Evolutionary conservation across 805 yeast species (phyloP).

Genomic region (Sungouiella thailandica): DNA sequence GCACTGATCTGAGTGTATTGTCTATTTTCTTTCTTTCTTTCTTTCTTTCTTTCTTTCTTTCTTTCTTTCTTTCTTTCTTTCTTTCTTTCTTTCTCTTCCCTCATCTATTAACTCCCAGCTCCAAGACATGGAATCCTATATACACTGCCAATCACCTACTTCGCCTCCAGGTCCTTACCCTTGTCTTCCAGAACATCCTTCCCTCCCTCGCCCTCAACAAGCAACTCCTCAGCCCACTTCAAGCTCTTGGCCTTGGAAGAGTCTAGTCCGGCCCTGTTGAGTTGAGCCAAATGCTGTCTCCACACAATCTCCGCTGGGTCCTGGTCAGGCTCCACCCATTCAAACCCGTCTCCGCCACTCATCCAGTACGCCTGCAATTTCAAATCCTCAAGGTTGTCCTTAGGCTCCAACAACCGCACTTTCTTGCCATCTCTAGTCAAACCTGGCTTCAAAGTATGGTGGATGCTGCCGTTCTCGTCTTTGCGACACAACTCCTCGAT

Average conservation of each 20-base stretch:
- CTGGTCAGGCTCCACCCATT: slow-evolving; percentile 21
- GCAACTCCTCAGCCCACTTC: slow-evolving; percentile 39
- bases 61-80: no score
- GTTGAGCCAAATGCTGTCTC: slow-evolving; percentile 26
- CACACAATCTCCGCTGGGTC: slow-evolving; percentile 40
- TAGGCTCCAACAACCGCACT: slow-evolving; percentile 34
- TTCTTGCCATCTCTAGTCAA: slow-evolving; percentile 33
- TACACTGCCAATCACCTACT: no score
- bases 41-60: no score
- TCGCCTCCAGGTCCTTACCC: no score
- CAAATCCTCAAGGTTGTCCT: slow-evolving; percentile 52
- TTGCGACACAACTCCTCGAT: slow-evolving; percentile 35
- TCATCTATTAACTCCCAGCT: no score
- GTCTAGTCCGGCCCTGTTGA: slow-evolving; percentile 15
- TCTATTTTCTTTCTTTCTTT: no score
- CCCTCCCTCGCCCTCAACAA: slow-evolving; percentile 13
- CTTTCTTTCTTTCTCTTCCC: no score
- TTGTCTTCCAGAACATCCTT: no score
- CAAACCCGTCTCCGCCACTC: slow-evolving; percentile 40
- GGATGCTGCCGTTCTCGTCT: slow-evolving; percentile 20
- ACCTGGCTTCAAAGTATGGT: slow-evolving; percentile 30
- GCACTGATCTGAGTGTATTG: no score
- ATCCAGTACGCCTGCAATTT: slow-evolving; percentile 82
- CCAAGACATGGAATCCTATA: no score
- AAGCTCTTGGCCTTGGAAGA: slow-evolving; percentile 14